A percentile compares a stretch with the other conserved stretches of the same genome.
These are phyloP conservation scores for Fusarium sp. DNA, from an alignment of 2,329 filamentous ascomycete genomes.

Conservation along the genomic window DNA sequence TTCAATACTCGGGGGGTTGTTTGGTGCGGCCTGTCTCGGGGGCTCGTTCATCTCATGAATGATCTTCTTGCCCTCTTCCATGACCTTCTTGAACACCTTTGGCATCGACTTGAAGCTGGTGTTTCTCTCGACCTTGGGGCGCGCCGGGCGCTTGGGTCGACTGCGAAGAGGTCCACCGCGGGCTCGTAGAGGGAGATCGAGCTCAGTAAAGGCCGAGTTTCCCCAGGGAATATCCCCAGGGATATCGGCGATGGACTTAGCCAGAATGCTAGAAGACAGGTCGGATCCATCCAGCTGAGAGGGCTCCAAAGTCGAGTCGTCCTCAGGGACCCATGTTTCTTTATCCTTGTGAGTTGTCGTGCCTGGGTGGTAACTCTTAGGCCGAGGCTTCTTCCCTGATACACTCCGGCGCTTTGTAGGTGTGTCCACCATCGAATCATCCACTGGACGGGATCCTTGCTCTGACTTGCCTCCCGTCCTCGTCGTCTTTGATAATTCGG, in stretches of 20 bases:
- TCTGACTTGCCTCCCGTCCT: conserved; percentile 16
- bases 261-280: conserved; percentile 50
- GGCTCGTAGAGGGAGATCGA: conserved; percentile 59
- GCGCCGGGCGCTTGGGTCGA: conserved; percentile 45
- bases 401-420: conserved; percentile 50
- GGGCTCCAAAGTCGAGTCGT: conserved; percentile 41
- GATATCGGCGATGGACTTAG: conserved; percentile 64
- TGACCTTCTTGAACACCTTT: conserved; percentile 70
- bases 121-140: conserved; percentile 59
- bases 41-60: conserved; percentile 67
- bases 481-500: conserved; percentile 35
- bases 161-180: conserved; percentile 57
- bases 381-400: conserved; percentile 40
- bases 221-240: conserved; percentile 67
- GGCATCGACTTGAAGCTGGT: conserved; percentile 67
- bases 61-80: conserved; percentile 70
- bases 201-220: conserved; percentile 70
- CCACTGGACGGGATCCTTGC: conserved; percentile 32
- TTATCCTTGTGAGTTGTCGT: conserved; percentile 41
- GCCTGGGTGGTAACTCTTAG: conserved; percentile 38
- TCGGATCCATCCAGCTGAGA: conserved; percentile 45
- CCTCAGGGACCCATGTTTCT: conserved; percentile 44
- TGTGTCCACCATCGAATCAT: conserved; percentile 51
- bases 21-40: conserved; percentile 57
- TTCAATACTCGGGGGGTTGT: conserved; percentile 70